Conservation (phyloP, 768 basidiomycete species). For the Rhodotorula graminis region DNA sequence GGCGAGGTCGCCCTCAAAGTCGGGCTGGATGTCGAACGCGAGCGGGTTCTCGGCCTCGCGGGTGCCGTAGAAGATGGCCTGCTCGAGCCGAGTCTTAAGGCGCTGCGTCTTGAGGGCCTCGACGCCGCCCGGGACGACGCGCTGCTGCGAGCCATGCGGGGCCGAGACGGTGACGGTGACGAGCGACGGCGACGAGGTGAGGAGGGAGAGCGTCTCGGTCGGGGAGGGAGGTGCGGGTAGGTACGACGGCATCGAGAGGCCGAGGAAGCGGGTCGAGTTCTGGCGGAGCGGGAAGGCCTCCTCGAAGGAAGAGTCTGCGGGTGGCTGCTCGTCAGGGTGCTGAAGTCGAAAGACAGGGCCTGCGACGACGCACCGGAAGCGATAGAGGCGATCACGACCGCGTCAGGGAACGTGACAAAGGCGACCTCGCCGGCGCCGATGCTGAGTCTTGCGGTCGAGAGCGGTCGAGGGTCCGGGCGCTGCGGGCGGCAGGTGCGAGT, state of each 20-base stretch:
- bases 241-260: slow-evolving; percentile 31
- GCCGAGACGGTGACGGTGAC: slow-evolving; percentile 23
- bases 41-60: slow-evolving; percentile 47
- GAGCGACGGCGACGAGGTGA: slow-evolving; percentile 30
- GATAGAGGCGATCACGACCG: slow-evolving; percentile 46
- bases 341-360: background rate
- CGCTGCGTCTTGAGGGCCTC: slow-evolving; percentile 45
- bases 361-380: background rate
- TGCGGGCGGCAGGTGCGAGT: slow-evolving; percentile 5
- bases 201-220: slow-evolving; percentile 22
- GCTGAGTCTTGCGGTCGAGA: slow-evolving; percentile 45
- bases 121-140: slow-evolving; percentile 15
- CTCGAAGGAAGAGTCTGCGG: slow-evolving; percentile 46
- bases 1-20: slow-evolving; percentile 46
- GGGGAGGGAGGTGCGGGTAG: background rate
- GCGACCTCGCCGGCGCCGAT: slow-evolving; percentile 43
- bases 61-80: slow-evolving; percentile 50
- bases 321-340: too few species aligned
- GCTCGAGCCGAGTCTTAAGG: slow-evolving; percentile 49
- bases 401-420: slow-evolving; percentile 47
- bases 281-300: slow-evolving; percentile 47
- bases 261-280: slow-evolving; percentile 48
- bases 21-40: slow-evolving; percentile 46
- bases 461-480: slow-evolving; percentile 45
- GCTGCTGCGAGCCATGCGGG: slow-evolving; percentile 1